phyloP scores from a whole-genome alignment of 805 yeast species.

The Hanseniaspora osmophila region DNA sequence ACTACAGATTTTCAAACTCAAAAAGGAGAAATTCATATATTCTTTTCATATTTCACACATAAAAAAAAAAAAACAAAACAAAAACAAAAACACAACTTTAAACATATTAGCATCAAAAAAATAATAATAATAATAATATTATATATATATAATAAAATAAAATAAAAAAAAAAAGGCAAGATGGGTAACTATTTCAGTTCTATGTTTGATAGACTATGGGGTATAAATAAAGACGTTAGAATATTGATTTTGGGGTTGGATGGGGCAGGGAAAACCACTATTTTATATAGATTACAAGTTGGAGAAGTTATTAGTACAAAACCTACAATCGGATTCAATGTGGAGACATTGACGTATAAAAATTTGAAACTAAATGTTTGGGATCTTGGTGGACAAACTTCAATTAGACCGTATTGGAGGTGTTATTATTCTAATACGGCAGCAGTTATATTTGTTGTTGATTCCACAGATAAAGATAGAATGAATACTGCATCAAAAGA shows the following conservation, averaged over 20 bases:
- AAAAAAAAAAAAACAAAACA: too few species aligned
- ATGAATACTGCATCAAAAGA: conserved; percentile 76
- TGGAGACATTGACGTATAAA: conserved; percentile 78
- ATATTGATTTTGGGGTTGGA: conserved; percentile 83
- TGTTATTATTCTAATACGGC: conserved; percentile 92
- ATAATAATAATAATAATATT: too few species aligned
- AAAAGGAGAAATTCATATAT: too few species aligned
- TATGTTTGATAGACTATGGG: conserved; percentile 80
- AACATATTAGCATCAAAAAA: too few species aligned
- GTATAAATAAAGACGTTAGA: conserved; percentile 75
- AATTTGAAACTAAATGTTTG: conserved; percentile 87
- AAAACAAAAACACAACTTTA: too few species aligned
- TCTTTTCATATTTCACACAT: too few species aligned
- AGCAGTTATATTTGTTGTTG: conserved; percentile 91
- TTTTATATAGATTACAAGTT: conserved; percentile 73
- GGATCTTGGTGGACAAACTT: conserved; percentile 96
- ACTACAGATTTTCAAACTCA: too few species aligned
- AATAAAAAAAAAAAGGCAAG: too few species aligned
- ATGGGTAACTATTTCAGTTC: conserved; percentile 89
- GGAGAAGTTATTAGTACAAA: conserved; percentile 73
- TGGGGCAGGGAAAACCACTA: conserved; percentile 97
- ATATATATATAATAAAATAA: not conserved
- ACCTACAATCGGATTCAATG: conserved; percentile 87
- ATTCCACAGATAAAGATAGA: conserved; percentile 89
- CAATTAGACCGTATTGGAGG: conserved; percentile 93